Evolutionary conservation across 2,329 filamentous ascomycete species (phyloP), one percentile per base, ranked within the genome.

Genomic region (Ophidiomyces ophidiicola): DNA sequence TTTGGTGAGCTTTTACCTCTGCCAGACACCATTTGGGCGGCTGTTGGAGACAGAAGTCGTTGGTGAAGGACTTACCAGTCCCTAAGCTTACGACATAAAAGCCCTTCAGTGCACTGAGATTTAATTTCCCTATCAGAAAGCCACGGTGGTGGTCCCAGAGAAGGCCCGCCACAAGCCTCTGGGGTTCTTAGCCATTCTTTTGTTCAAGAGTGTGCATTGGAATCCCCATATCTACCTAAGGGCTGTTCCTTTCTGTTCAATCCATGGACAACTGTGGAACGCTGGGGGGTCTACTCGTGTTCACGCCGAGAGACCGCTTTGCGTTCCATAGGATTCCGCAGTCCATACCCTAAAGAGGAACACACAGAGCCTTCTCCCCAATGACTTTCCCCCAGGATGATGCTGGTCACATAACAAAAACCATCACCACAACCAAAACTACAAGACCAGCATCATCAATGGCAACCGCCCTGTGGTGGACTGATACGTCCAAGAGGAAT

Each of bases 251-350:
- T 28, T 28, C 10, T 28, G 30, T 33, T 26, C 37, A 29, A 40
- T 55, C 54, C 48, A 66, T 64, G 61, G 60, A 59, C 53, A 57
- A 56, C 58, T 63, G 62, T 67, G 64, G 64, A 62, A 66, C 62
- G 63, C 63, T 48, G 51, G 64, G 64, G 60, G 62, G 62, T 67
- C 62, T 61, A 52, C 64, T 67, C 64, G 54, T 63, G 66, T 62
- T 53, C 50, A 52, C 44, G 50, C 44, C 62, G 64, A 66, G 64
- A 66, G 63, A 59, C 62, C 61, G 61, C 58, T 65, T 66, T 65
- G 64, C 64, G 63, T 68, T 67, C 63, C 63, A 66, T 66, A 58
- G 60, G 63, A 58, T 62, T 62, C 62, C 59, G 58, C 60, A 61
- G 59, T 60, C 60, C 59, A 53, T 46, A 43, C 42, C 42, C 38